Percentiles rank a stretch among this genome's conserved stretches.
phyloP scores from a whole-genome alignment of 331 rosid species.

The Arachis monticola region DNA sequence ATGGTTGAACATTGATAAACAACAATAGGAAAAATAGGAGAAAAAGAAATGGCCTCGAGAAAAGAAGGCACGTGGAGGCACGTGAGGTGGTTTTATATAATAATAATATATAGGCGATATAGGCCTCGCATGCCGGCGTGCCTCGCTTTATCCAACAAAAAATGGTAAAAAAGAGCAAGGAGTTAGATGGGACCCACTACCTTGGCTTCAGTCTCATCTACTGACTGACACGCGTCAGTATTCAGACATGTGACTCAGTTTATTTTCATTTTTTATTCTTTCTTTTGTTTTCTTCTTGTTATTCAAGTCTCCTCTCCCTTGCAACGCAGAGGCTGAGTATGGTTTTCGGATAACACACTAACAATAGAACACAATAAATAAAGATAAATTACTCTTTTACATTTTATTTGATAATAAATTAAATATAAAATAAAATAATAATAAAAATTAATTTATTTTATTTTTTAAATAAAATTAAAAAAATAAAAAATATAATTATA shows the following conservation, averaged over 20 bases:
- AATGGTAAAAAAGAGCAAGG: conserved; percentile 29
- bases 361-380: too few species aligned
- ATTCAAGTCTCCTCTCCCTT: neutral
- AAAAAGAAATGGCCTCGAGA: conserved; percentile 12
- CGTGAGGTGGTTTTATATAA: conserved; percentile 41
- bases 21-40: neutral
- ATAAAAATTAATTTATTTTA: too few species aligned
- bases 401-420: too few species aligned
- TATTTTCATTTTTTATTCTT: conserved; percentile 2
- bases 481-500: too few species aligned
- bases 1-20: neutral
- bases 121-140: conserved; percentile 83
- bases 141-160: conserved; percentile 60
- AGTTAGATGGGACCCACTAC: conserved; percentile 59
- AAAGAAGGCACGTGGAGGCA: conserved; percentile 62
- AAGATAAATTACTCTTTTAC: conserved; percentile 33
- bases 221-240: conserved; percentile 46
- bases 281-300: neutral
- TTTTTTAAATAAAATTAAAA: too few species aligned
- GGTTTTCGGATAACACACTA: too few species aligned
- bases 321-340: too few species aligned
- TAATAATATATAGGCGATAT: neutral
- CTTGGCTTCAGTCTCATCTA: conserved; percentile 37
- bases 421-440: too few species aligned
- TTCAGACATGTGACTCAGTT: conserved; percentile 58